phyloP scores from a whole-genome alignment of 2,329 filamentous ascomycete genomes.

The Alternaria viburni region DNA sequence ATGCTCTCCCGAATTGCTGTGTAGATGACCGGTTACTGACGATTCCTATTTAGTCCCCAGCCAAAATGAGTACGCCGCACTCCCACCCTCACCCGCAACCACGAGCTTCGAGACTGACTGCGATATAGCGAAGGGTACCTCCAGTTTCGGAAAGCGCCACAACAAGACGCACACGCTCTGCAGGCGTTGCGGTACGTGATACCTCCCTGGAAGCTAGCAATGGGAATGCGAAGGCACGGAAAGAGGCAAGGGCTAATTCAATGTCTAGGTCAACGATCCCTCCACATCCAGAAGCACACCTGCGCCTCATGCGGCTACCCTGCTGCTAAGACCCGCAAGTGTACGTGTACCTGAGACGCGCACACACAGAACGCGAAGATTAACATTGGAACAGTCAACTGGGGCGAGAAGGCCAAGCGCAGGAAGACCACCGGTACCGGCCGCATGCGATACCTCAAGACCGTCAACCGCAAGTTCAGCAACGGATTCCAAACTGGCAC shows the following conservation, averaged over 20 bases:
- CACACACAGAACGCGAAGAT: conserved; percentile 18
- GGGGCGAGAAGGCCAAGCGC: conserved; percentile 99
- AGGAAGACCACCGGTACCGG: conserved; percentile 99
- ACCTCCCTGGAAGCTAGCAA: conserved; percentile 11
- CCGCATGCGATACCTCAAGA: conserved; percentile 94
- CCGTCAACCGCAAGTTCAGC: conserved; percentile 89
- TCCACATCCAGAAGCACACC: conserved; percentile 99
- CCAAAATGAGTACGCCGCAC: conserved; percentile 64
- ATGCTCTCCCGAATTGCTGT: conserved; percentile 17
- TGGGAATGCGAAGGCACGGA: conserved; percentile 11
- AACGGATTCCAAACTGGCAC: conserved; percentile 95
- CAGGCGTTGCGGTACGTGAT: conserved; percentile 92
- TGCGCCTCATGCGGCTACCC: conserved; percentile 97
- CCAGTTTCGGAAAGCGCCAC: conserved; percentile 81
- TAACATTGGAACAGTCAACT: conserved; percentile 77
- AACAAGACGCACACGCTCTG: conserved; percentile 99
- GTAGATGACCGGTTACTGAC: conserved; percentile 28
- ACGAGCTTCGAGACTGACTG: conserved; percentile 53
- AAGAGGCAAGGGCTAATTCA: conserved; percentile 42
- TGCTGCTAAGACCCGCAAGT: conserved; percentile 96
- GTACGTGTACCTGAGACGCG: conserved; percentile 68
- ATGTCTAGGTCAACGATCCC: conserved; percentile 81
- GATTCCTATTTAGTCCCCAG: conserved; percentile 51
- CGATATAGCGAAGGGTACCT: conserved; percentile 71
- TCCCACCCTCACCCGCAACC: conserved; percentile 28